phyloP scores from a whole-genome alignment of 2,329 filamentous ascomycete genomes.

The Falciphora oryzae region DNA sequence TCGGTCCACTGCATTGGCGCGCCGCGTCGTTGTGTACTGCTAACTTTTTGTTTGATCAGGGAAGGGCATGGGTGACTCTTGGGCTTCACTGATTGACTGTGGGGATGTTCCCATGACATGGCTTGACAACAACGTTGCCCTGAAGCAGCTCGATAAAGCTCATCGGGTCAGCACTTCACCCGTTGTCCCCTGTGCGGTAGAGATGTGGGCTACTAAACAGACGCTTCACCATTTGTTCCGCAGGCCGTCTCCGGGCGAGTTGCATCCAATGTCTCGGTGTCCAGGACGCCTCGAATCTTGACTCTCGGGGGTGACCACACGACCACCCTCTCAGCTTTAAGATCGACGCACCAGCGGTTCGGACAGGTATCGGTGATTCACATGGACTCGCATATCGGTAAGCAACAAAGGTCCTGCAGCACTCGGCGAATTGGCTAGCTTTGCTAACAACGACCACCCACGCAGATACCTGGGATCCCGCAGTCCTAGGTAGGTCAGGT shows the following conservation, averaged over 20 bases:
- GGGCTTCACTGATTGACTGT: constrained; percentile 70
- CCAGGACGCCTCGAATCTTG: constrained; percentile 45
- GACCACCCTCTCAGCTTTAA: constrained; percentile 55
- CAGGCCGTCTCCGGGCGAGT: constrained; percentile 21
- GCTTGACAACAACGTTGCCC: constrained; percentile 68
- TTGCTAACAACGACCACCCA: constrained; percentile 12
- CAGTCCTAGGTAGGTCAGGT: constrained; percentile 38
- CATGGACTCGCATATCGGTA: constrained; percentile 45
- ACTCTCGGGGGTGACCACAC: constrained; percentile 62
- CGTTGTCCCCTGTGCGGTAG: too few relatives aligned
- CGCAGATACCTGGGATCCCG: constrained; percentile 66
- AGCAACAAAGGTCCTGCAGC: neutral
- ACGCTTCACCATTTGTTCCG: too few relatives aligned
- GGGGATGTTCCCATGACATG: constrained; percentile 74
- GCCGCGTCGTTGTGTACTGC: constrained; percentile 9
- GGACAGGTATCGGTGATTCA: constrained; percentile 56
- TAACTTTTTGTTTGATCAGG: constrained; percentile 17
- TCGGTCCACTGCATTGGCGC: neutral
- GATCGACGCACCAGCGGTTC: constrained; percentile 49
- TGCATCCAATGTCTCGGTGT: constrained; percentile 37
- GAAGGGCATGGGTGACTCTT: constrained; percentile 64
- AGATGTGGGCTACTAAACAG: too few relatives aligned
- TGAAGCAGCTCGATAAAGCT: constrained; percentile 69
- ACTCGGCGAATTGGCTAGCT: too few relatives aligned
- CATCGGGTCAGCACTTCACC: constrained; percentile 36